Percentiles rank a stretch among this genome's conserved stretches.
phyloP scores from a whole-genome alignment of 2,329 filamentous ascomycete species.

The Beauveria brongniartii region DNA sequence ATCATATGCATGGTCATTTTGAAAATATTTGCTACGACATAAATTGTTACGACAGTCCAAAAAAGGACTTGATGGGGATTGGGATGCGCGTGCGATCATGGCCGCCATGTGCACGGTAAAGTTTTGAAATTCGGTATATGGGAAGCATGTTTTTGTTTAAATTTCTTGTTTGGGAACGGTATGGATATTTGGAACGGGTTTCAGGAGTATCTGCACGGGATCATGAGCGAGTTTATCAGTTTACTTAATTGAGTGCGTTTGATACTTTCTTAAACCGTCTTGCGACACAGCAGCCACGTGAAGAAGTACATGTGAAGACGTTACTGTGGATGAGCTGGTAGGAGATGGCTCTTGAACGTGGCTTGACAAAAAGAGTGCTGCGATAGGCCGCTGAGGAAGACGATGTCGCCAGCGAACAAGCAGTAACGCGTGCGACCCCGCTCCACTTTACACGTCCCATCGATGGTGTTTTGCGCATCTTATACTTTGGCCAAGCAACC shows the following conservation, averaged over 20 bases:
- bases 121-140: not conserved
- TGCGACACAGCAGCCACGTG: not conserved
- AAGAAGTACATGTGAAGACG: not conserved
- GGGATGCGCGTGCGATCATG: not conserved
- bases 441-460: constrained; percentile 2
- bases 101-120: not conserved
- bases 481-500: not conserved
- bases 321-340: no score
- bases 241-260: not conserved
- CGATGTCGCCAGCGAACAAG: not conserved
- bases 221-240: not conserved
- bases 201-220: not conserved
- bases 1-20: no score
- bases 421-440: not conserved
- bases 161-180: not conserved
- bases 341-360: not conserved
- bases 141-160: not conserved
- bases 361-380: not conserved
- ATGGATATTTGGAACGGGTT: not conserved
- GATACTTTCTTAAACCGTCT: not conserved
- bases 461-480: not conserved
- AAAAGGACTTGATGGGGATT: not conserved
- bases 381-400: not conserved
- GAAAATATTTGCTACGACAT: no score
- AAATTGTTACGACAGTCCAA: no score